Base-by-base conservation (phyloP, 805 yeast genomes). In the Pichia cephalocereana region DNA sequence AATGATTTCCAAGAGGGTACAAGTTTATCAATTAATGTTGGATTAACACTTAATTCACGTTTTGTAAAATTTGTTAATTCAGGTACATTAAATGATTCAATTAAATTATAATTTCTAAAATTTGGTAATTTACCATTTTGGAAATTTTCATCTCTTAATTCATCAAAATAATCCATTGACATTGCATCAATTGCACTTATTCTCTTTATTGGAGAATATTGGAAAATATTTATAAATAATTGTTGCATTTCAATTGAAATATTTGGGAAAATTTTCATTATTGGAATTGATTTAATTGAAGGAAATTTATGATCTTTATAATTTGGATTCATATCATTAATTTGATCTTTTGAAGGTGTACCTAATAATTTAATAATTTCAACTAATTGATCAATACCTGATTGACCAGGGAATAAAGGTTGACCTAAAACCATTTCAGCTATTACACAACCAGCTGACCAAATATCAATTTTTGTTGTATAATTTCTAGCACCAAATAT, bases 401-500 rank as follows among this genome's bases (percentile, higher is more conserved):
- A 82, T 64, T 93, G 98, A 41, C 99, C 99, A 12, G 99, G 99
- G 70, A 93, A 93, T 55, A 93, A 71, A 14, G 99, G 99, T 64
- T 89, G 97, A 17, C 99, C 98, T 49, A 93, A 75, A 54, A 90
- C 79, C 59, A 93, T 71, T 69, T 93, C 99, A 6, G 98, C 98
- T 87, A 93, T 89, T 23, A 93, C 99, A 71, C 99, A 93, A 19
- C 96, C 96, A 14, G 95, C 88, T 14, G 96, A 86, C 99, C 99
- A 93, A 43, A 93, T 80, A 65, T 93, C 99, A 55, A 93, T 93
- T 66, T 91, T 90, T 31, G 97, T 89, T 8, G 98, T 88, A 67
- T 93, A 93, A 67, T 90, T 87, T 28, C 96, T 85, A 14, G 98
- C 96, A 18, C 98, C 99, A 70, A 93, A 93, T 52, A 93, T 93